These are phyloP conservation scores for Gamsiella multidivaricata DNA, from an alignment of 192 early-diverging fungal species.

Conservation along the genomic window DNA sequence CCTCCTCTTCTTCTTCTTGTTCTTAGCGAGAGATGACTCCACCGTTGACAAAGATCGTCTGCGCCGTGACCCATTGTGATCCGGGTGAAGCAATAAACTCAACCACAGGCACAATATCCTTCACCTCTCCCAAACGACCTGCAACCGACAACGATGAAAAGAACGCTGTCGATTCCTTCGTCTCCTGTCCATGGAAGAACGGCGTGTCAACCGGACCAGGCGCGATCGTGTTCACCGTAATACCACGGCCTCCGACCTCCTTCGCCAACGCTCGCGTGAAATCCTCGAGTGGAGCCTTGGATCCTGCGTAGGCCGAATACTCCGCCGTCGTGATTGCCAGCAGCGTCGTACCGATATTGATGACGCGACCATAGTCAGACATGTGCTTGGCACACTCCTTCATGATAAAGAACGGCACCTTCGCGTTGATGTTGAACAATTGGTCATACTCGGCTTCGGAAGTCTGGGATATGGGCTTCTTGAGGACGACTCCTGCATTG, in stretches of 20 bases:
- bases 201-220: slow-evolving; percentile 55
- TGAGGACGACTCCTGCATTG: slow-evolving; percentile 50
- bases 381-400: slow-evolving; percentile 47
- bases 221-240: slow-evolving; percentile 55
- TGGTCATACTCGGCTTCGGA: slow-evolving; percentile 53
- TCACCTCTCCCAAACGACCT: slow-evolving; percentile 38
- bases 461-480: slow-evolving; percentile 41
- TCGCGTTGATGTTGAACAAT: slow-evolving; percentile 49
- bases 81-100: slow-evolving; percentile 53
- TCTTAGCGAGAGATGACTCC: slow-evolving; percentile 47
- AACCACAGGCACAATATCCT: slow-evolving; percentile 51
- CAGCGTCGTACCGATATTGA: slow-evolving; percentile 54
- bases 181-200: slow-evolving; percentile 54
- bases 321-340: slow-evolving; percentile 35
- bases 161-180: slow-evolving; percentile 30
- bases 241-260: slow-evolving; percentile 46
- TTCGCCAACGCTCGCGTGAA: slow-evolving; percentile 50
- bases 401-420: slow-evolving; percentile 56
- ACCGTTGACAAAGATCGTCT: slow-evolving; percentile 55
- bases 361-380: slow-evolving; percentile 51
- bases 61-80: slow-evolving; percentile 51
- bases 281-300: slow-evolving; percentile 51
- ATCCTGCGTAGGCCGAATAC: slow-evolving; percentile 51
- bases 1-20: background rate
- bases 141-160: slow-evolving; percentile 26